A percentile compares a stretch with the other conserved stretches of the same genome.
Conservation (phyloP, 768 basidiomycete species). For the Polyporus arcularius region DNA sequence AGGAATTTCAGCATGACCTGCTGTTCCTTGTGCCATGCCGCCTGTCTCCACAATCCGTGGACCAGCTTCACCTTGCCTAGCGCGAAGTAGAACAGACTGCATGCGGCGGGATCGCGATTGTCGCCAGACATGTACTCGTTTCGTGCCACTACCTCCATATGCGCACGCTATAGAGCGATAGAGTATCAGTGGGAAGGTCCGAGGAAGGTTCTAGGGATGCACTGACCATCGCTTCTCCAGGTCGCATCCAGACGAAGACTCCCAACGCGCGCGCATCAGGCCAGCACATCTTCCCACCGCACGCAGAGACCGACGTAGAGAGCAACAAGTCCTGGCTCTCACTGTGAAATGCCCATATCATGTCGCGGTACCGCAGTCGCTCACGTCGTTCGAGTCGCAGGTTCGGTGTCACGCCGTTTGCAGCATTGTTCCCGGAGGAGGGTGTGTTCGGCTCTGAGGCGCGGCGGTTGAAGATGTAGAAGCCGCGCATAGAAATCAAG, state of each 20-base stretch:
- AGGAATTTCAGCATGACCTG: constrained; percentile 88
- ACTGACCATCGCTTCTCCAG: constrained; percentile 75
- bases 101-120: constrained; percentile 82
- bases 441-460: constrained; percentile 52
- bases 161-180: constrained; percentile 54
- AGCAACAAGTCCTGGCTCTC: constrained; percentile 89
- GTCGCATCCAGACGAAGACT: constrained; percentile 85
- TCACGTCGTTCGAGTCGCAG: constrained; percentile 62
- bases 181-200: background rate
- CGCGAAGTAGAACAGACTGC: constrained; percentile 94
- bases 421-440: constrained; percentile 37
- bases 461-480: constrained; percentile 80
- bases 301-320: constrained; percentile 66
- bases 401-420: constrained; percentile 18
- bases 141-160: constrained; percentile 86
- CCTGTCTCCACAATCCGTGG: constrained; percentile 94
- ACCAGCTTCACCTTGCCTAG: constrained; percentile 91
- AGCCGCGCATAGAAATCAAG: constrained; percentile 89
- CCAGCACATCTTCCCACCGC: constrained; percentile 89
- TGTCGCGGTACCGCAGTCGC: constrained; percentile 89
- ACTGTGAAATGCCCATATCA: constrained; percentile 97
- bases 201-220: background rate
- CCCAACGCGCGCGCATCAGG: constrained; percentile 84
- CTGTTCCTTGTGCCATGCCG: constrained; percentile 92
- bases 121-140: constrained; percentile 92